A percentile compares a stretch with the other conserved stretches of the same genome.
Conservation (phyloP, 177 flowering plant species). For the Vitis hybrid region DNA sequence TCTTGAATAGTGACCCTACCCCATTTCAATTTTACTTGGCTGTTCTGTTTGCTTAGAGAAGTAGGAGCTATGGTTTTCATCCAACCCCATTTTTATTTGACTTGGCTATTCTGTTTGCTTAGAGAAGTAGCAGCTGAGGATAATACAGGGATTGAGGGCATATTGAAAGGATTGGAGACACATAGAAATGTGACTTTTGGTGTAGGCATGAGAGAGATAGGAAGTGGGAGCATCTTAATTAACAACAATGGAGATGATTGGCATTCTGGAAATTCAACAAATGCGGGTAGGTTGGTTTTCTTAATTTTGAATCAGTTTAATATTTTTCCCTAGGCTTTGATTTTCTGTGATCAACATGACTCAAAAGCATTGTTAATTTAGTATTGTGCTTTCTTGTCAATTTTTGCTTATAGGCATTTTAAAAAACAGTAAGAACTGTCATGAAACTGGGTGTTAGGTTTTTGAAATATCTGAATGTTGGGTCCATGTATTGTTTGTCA, state of each 20-base stretch:
- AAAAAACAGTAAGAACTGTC: not conserved
- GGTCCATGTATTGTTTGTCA: not conserved
- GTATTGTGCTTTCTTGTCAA: not conserved
- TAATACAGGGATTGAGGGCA: slow-evolving; percentile 70
- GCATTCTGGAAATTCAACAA: slow-evolving; percentile 11
- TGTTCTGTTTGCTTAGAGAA: slow-evolving; percentile 34
- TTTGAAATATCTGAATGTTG: not conserved
- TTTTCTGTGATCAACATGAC: not conserved
- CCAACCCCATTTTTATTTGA: not conserved
- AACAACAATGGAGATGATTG: slow-evolving; percentile 19
- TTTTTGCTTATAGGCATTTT: too few relatives aligned
- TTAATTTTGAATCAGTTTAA: not conserved
- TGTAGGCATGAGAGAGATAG: slow-evolving; percentile 28
- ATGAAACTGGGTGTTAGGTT: slow-evolving; percentile 1
- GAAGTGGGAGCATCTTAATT: slow-evolving; percentile 6
- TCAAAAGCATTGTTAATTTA: not conserved
- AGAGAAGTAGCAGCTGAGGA: slow-evolving; percentile 40
- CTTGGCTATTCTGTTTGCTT: slow-evolving; percentile 8
- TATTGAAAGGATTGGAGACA: slow-evolving; percentile 71
- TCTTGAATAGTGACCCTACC: not conserved
- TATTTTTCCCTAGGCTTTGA: not conserved
- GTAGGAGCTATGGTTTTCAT: too few relatives aligned
- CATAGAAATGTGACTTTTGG: slow-evolving; percentile 53
- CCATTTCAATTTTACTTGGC: not conserved
- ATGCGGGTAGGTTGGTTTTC: slow-evolving; percentile 32